Evolutionary conservation across 768 basidiomycete species (phyloP).

Genomic region (Gloeostereum incarnatum): DNA sequence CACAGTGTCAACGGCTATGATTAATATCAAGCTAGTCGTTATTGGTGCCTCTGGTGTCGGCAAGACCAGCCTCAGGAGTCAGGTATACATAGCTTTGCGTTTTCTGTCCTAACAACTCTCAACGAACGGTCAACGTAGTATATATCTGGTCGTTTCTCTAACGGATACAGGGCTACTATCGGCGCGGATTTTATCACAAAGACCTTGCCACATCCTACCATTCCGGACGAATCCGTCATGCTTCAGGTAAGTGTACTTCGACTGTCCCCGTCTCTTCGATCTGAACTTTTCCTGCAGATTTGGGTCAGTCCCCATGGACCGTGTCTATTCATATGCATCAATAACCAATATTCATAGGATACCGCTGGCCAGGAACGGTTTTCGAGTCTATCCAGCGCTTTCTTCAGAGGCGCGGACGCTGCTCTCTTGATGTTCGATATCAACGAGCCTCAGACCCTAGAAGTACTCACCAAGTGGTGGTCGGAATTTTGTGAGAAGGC

Average conservation of each 20-base stretch:
- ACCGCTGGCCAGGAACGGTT: constrained; percentile 88
- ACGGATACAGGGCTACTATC: constrained; percentile 76
- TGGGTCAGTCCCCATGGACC: constrained; percentile 23
- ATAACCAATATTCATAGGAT: constrained; percentile 33
- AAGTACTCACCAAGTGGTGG: constrained; percentile 68
- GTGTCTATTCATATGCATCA: neutral
- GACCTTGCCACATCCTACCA: constrained; percentile 50
- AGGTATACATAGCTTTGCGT: constrained; percentile 33
- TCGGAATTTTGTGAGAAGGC: constrained; percentile 58
- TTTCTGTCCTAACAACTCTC: neutral
- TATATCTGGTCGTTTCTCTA: constrained; percentile 67
- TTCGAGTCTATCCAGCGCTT: constrained; percentile 71
- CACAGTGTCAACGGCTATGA: too few relatives aligned
- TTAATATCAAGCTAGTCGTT: constrained; percentile 72
- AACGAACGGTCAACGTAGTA: constrained; percentile 32
- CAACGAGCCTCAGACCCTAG: constrained; percentile 49
- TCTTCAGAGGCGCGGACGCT: constrained; percentile 82
- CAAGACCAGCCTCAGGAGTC: constrained; percentile 71
- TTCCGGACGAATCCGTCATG: constrained; percentile 45
- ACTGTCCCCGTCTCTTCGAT: neutral
- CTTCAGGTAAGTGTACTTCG: constrained; percentile 59
- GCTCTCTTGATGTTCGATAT: constrained; percentile 78
- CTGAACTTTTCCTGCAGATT: constrained; percentile 9
- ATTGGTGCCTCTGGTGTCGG: constrained; percentile 82
- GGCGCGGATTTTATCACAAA: constrained; percentile 87